phyloP scores from a whole-genome alignment of 306 rosid species.

The Clitoria ternatea region DNA sequence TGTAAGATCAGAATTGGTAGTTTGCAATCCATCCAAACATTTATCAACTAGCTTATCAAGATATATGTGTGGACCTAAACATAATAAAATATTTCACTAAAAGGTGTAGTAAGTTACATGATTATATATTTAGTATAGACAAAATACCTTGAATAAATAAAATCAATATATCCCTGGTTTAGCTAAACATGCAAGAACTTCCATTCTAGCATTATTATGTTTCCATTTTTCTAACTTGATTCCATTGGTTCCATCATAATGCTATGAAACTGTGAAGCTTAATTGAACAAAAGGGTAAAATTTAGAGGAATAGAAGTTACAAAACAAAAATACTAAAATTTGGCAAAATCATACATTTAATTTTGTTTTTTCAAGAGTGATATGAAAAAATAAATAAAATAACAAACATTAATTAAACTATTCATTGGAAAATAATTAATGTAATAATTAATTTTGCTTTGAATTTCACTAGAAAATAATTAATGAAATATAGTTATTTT shows the following conservation, averaged over 20 bases:
- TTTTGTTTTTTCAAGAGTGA: no score
- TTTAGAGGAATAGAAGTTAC: not conserved
- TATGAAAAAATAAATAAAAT: no score
- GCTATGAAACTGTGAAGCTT: constrained; percentile 90
- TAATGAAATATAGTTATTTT: no score
- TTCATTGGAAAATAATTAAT: no score
- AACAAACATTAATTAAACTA: no score
- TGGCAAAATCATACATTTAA: no score
- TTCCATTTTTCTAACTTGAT: constrained; percentile 86
- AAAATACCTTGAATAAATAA: constrained; percentile 12
- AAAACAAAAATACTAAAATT: no score
- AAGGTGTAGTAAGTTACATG: not conserved
- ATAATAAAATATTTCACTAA: constrained; percentile 10
- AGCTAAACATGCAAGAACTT: constrained; percentile 66
- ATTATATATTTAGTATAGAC: not conserved
- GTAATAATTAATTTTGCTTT: no score
- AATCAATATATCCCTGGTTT: constrained; percentile 67
- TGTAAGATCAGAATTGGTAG: constrained; percentile 89
- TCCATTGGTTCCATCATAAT: constrained; percentile 94
- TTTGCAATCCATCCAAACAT: constrained; percentile 59
- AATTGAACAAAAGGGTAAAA: constrained; percentile 8
- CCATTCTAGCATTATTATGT: constrained; percentile 92
- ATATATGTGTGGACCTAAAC: constrained; percentile 21
- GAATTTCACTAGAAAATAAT: no score
- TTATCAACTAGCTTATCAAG: constrained; percentile 33